Base-by-base conservation (phyloP, 352 stramenopile genomes). In the Elongisporangium anandrum region DNA sequence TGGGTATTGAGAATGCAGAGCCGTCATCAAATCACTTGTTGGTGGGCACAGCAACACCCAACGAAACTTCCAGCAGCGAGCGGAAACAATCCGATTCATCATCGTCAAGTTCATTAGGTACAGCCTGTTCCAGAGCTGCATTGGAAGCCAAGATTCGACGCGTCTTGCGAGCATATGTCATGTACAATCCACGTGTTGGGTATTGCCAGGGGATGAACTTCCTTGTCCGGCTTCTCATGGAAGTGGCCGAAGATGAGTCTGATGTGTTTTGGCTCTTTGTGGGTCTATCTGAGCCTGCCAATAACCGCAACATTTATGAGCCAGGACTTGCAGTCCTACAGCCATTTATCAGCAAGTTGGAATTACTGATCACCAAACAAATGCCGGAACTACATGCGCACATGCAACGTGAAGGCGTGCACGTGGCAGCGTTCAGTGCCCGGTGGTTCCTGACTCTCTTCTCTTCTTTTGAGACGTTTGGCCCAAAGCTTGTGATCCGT, bases 121-220 rank as follows among this genome's bases (percentile, higher is more conserved):
- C 9, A 17, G 34, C 34, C 13, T 9, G 13, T 12, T 16, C 34
- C 10, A 45, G 34, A 45, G 10, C 4, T 12, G 34, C 34, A 15
- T 47, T 89, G 22, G 76, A 89, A 66, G 76, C 70, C n/a, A 85
- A 81, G 52, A 85, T 92, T 47, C 81, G 87, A 24, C 81, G 87
- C 8, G 79, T 96, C 1, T 64, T 96, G 45, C 77, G 83, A 19
- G 85, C 85, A 4, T 94, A 93, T 52, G 79, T 88, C 16, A 72
- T 90, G 64, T 88, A 92, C 68, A 94, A 94, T 39, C 85, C 85
- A 2, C 70, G 76, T 3, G 81, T 94, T 0, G 85, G 85, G 16
- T 96, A 96, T 63, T 94, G 83, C 59, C 87, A 96, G 69, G 87
- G 87, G n/a, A 92, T 96, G 81, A 90, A 88, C 34, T 93, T 94